Evolutionary conservation across 2,329 filamentous ascomycete genomes (phyloP), one percentile per base, ranked within the genome.

Genomic region (Verticillium alfalfae): DNA sequence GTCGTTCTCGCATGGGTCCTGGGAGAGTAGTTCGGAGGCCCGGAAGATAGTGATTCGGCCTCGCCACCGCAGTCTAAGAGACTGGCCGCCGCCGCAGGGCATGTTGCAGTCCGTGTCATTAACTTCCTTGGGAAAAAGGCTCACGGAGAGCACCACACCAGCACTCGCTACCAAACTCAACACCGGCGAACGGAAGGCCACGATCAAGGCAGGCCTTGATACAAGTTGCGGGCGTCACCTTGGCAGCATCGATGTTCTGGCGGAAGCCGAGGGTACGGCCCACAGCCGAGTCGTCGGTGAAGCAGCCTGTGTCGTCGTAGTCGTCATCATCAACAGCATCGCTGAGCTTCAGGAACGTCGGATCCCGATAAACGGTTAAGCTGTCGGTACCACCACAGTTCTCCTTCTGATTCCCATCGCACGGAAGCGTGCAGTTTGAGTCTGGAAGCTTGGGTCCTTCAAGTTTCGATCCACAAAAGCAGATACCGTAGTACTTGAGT

Each of bases 301-400:
- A 88, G 75, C 88, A 91, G 60, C 88, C 88, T n/a, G 82, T 70
- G 65, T 85, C 81, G 52, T 77, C 75, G 78, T 87, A 91, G 56
- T 80, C 77, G 60, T 77, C 76, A 54, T 81, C 75, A 34, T 78
- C 80, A 31, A 81, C 71, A 63, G 74, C 72, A 22, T 75, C 73
- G 56, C 75, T 69, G 45, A 52, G n/a, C n/a, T 52, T 52, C 10
- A 52, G 5, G 66, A 81, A 82, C 34, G 79, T 83, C 4, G 79
- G 75, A 57, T 84, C 81, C 67, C 79, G 72, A 67, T 75, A 83
- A 67, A 82, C 63, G 2, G 81, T 81, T 62, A 85, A 78, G 37
- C 71, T 67, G 10, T 75, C 73, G 60, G 78, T 73, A 18, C 81
- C 79, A 60, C 82, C 83, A 63, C 82, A 85, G 34, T 63, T 73